A percentile compares a stretch with the other conserved stretches of the same genome.
Evolutionary conservation across 2,329 filamentous ascomycete genomes (phyloP).

Genomic region (Acrocalymma vagum): DNA sequence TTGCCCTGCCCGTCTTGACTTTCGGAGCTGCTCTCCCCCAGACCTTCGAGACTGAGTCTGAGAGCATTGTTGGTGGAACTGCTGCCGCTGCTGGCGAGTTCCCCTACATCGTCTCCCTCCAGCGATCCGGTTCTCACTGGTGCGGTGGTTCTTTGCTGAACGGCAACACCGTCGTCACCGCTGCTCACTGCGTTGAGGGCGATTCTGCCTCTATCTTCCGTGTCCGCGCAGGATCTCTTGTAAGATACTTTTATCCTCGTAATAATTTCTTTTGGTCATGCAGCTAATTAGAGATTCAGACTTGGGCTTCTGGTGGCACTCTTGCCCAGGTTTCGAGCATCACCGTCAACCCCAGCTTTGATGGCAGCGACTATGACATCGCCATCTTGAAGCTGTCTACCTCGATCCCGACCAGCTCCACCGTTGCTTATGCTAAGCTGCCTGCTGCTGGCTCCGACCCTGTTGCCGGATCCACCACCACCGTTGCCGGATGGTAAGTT

Average conservation of each 20-base stretch:
- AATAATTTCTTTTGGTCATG: not conserved
- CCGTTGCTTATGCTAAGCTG: constrained; percentile 31
- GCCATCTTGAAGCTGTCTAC: constrained; percentile 37
- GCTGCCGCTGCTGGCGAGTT: constrained; percentile 33
- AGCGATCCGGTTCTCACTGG: constrained; percentile 28
- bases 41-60: constrained; percentile 10
- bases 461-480: constrained; percentile 22
- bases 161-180: constrained; percentile 37
- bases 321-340: constrained; percentile 25
- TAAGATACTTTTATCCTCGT: constrained; percentile 9
- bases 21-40: constrained; percentile 32
- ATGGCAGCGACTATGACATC: constrained; percentile 21
- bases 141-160: constrained; percentile 39
- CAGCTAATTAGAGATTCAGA: constrained; percentile 10
- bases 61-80: constrained; percentile 33
- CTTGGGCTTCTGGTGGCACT: constrained; percentile 27
- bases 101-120: constrained; percentile 38
- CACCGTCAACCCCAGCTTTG: constrained; percentile 30
- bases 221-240: constrained; percentile 32
- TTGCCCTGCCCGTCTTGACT: constrained; percentile 29
- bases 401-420: constrained; percentile 29
- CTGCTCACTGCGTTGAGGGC: constrained; percentile 35
- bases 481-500: constrained; percentile 35
- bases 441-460: constrained; percentile 33
- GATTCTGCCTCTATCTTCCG: constrained; percentile 19